Conservation (phyloP, 176 grass and related monocot genomes). For the Phoenix roebelenii region DNA sequence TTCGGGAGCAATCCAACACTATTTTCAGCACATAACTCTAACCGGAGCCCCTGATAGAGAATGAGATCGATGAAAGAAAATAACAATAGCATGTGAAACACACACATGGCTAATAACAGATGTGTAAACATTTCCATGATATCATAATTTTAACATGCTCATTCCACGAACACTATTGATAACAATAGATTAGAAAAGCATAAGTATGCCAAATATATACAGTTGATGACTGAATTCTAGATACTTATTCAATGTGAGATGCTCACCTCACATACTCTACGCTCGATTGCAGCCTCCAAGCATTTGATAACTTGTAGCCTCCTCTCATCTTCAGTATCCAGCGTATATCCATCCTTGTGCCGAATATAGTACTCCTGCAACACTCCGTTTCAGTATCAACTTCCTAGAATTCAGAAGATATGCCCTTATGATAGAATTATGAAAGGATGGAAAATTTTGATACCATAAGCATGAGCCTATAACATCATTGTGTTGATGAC, state of each 20-base stretch:
- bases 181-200: too few relatives aligned
- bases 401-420: background rate
- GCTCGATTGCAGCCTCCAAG: conserved; percentile 44
- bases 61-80: conserved; percentile 2
- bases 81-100: background rate
- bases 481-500: too few relatives aligned
- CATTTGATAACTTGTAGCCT: conserved; percentile 33
- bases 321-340: conserved; percentile 27
- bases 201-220: too few relatives aligned
- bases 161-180: too few relatives aligned
- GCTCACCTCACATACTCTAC: conserved; percentile 41
- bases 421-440: background rate
- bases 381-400: background rate
- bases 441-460: too few relatives aligned
- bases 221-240: too few relatives aligned
- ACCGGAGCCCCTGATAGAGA: conserved; percentile 28
- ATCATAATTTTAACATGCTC: too few relatives aligned
- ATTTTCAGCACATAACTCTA: conserved; percentile 41
- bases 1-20: conserved; percentile 28
- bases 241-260: background rate
- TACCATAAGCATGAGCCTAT: too few relatives aligned
- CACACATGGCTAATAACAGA: background rate
- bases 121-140: too few relatives aligned
- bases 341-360: conserved; percentile 37
- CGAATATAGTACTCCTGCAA: conserved; percentile 47